These are phyloP conservation scores for Cyamopsis tetragonoloba DNA, from an alignment of 306 rosid genomes.

Conservation along the genomic window DNA sequence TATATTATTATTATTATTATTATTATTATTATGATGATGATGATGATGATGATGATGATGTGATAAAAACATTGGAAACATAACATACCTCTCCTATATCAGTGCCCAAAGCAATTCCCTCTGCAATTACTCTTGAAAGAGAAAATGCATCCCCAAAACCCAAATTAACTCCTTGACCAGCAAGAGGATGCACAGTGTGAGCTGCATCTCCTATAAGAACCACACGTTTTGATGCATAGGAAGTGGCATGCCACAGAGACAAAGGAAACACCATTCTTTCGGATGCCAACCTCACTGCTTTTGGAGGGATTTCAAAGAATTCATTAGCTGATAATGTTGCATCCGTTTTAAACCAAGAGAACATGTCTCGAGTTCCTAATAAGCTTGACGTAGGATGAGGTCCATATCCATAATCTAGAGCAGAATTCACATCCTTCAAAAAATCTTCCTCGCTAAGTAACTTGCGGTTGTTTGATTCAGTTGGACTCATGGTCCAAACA, in stretches of 20 bases:
- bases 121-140: constrained; percentile 71
- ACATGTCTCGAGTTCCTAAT: constrained; percentile 42
- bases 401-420: constrained; percentile 70
- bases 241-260: constrained; percentile 72
- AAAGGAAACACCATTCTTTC: constrained; percentile 77
- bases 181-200: constrained; percentile 92
- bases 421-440: constrained; percentile 62
- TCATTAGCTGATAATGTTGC: constrained; percentile 47
- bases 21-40: too few relatives aligned
- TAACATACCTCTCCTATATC: constrained; percentile 74
- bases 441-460: constrained; percentile 50
- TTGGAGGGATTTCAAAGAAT: constrained; percentile 74
- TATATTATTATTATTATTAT: too few relatives aligned
- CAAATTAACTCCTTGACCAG: constrained; percentile 95
- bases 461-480: constrained; percentile 60
- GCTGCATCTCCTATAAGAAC: constrained; percentile 92
- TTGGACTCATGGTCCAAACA: constrained; percentile 94
- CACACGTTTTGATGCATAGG: constrained; percentile 66
- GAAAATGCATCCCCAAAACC: constrained; percentile 85
- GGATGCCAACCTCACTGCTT: constrained; percentile 62
- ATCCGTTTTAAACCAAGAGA: constrained; percentile 67
- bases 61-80: neutral
- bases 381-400: constrained; percentile 64
- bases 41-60: too few relatives aligned
- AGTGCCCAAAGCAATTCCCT: constrained; percentile 74